Base-by-base conservation (phyloP, 2,329 filamentous ascomycete species). In the Microcyclosporella mali region DNA sequence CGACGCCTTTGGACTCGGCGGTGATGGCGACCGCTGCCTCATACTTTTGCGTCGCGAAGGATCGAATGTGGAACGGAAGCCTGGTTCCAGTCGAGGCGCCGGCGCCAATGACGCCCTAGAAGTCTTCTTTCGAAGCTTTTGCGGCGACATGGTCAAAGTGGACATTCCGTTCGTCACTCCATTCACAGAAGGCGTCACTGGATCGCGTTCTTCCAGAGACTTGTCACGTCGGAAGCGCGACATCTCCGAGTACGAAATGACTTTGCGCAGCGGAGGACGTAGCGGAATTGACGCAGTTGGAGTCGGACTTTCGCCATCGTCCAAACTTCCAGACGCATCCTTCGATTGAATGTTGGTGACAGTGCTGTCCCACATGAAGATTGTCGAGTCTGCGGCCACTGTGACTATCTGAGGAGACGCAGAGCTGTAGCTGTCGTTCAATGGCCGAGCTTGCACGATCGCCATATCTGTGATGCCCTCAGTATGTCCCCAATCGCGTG, bases 401-500 rank as follows among this genome's bases (percentile, higher is more conserved):
- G 70, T 74, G 12, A 73, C 66, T 2, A 74, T 57, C 59, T 6
- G 64, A 47, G 39, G 58, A 45, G 28, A 55, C 47, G 19, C 49
- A 45, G 9, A 17, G 33, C 12, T 29, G 27, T 4, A 35, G 39
- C 27, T 37, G 19, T 10, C 14, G 14, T 19, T 25, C 29, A 2
- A 59, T 48, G 12, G 84, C 78, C 9, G 46, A 36, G 9, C 48
- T 48, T 44, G 40, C 2, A 90, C 63, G 14, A 95, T 68, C 3
- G 84, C 77, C 14, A 94, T 80, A 47, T 89, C 89, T 39, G 86
- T 94, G 51, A 98, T 88, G 7, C 89, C 85, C 60, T 95, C 89
- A 0, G 89, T 95, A 56, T 98, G 92, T 1, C 92, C 92, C 79
- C 88, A 95, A 66, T 97, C 92, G 31, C 88, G 81, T 38, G 88